Conservation (phyloP, 106 monocot species). For the Hemerocallis citrina region DNA sequence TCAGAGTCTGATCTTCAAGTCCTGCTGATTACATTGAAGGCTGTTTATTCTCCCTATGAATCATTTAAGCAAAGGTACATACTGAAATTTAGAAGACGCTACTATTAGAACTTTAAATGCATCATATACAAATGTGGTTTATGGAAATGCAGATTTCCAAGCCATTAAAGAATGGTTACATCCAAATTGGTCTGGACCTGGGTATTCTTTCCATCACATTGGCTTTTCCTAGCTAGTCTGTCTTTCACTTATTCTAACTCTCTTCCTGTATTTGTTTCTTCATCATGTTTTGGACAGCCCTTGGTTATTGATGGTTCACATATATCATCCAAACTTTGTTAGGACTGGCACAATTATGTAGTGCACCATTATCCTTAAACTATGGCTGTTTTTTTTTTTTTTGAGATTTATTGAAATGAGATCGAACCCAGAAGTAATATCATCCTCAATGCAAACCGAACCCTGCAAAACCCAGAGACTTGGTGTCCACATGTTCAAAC, state of each 20-base stretch:
- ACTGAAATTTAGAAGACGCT: not conserved
- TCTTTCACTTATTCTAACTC: no score
- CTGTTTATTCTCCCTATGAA: slow-evolving; percentile 89
- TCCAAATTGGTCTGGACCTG: not conserved
- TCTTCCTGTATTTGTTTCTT: not conserved
- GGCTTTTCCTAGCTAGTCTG: not conserved
- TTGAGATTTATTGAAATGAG: not conserved
- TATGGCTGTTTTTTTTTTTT: not conserved
- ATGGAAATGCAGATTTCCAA: not conserved
- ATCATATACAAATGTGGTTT: not conserved
- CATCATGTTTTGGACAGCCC: not conserved
- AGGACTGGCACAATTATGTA: not conserved
- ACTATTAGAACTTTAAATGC: not conserved
- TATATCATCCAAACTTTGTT: not conserved
- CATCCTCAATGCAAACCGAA: no score
- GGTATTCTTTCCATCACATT: not conserved
- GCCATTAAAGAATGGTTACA: not conserved
- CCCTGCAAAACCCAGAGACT: no score
- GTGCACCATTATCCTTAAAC: not conserved
- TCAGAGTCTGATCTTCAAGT: slow-evolving; percentile 72
- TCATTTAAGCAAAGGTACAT: slow-evolving; percentile 75
- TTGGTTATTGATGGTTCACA: not conserved
- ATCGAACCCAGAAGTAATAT: not conserved
- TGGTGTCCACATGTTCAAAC: no score
- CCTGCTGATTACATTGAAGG: slow-evolving; percentile 63